Base-by-base conservation (phyloP, 257 asterid genomes). In the Nicotiana benthamiana region DNA sequence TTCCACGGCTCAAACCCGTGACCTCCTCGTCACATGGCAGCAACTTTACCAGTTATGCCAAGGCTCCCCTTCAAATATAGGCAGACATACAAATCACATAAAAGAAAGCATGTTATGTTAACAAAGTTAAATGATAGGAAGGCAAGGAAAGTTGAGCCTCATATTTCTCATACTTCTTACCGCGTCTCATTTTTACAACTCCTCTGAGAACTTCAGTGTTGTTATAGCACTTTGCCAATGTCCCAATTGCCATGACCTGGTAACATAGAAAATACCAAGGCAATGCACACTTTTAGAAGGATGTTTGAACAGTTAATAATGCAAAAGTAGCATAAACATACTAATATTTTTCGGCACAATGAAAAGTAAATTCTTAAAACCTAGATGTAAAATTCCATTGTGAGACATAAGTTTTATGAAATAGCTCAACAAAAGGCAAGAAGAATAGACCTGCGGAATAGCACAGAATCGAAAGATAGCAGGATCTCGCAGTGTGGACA, bases 211-310 rank as follows among this genome's bases (percentile, higher is more conserved):
- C 97, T 87, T 90, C 88, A 85, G 90, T 83, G 86, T 94, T 96
- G 95, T 94, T 90, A 85, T 94, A 96, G 88, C 99, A 96, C 87
- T 92, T 81, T 83, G 97, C 96, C 80, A 95, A 81, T n/a, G 99
- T 96, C 83, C 99, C 99, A 61, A 96, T 94, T 36, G 98, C 98
- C 99, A 96, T 96, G 86, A 91, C 85, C 99, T 96, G 92, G 83
- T 65, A 66, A 82, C 5, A 75, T 65, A 20, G 82, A 24, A 81
- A 46, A 76, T 77, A 34, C 77, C 8, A 43, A 22, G 77, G 13
- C 57, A 43, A 43, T 13, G 34, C 34, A 13, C 59, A 22, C 30
- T 12, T 70, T 43, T 3, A 72, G 40, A 24, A 72, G 60, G 26
- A 46, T 46, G 22, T 43, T 40, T 67, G 12, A 36, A 30, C 22